phyloP scores from a whole-genome alignment of 768 basidiomycete genomes.

The Nevesoporus exiguus region DNA sequence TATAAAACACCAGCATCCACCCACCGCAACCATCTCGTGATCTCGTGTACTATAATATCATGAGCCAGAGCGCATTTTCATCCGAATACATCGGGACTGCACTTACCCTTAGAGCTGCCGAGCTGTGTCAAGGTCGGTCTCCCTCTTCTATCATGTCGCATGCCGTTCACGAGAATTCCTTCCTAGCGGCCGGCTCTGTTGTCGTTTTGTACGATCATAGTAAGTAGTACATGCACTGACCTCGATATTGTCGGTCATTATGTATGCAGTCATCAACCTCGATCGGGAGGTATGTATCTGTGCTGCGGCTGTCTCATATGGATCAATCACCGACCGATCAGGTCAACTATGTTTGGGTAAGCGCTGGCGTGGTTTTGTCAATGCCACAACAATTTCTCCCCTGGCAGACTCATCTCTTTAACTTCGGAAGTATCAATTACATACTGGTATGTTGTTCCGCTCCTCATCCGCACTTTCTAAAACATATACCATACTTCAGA shows the following conservation, averaged over 20 bases:
- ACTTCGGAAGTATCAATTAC: conserved; percentile 20
- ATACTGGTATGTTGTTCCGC: conserved; percentile 15
- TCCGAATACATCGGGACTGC: not conserved
- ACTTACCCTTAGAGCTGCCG: conserved; percentile 1
- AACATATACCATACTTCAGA: conserved; percentile 3
- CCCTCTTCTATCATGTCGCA: no score
- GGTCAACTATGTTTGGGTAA: conserved; percentile 23
- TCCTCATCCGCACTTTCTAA: not conserved
- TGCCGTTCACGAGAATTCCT: not conserved
- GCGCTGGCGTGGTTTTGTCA: not conserved
- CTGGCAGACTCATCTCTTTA: conserved; percentile 2
- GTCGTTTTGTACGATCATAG: conserved; percentile 22
- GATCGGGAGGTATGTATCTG: conserved; percentile 13
- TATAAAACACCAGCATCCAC: no score
- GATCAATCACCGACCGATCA: not conserved
- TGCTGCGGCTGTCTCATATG: not conserved
- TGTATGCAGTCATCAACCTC: conserved; percentile 11
- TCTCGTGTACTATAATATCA: not conserved
- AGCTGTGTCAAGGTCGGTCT: conserved; percentile 11
- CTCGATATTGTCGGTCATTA: not conserved
- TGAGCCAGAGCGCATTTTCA: not conserved
- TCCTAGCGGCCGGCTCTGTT: conserved; percentile 6
- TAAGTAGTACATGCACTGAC: not conserved
- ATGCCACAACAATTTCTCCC: not conserved
- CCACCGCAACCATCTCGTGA: no score